phyloP scores from a whole-genome alignment of 1,139 yeast species.

The Candida tropicalis region DNA sequence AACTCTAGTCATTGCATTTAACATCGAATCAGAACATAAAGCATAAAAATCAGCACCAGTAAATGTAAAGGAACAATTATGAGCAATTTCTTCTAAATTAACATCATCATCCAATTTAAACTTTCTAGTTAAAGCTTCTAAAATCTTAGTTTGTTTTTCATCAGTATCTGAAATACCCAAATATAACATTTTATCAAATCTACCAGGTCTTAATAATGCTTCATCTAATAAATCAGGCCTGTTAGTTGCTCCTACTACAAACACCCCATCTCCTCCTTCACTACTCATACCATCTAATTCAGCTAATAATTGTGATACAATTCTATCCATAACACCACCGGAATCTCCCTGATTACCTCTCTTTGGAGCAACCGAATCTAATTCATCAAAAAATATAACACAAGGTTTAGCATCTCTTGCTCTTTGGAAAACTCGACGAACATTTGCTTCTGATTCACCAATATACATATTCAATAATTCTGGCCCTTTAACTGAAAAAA shows the following conservation, averaged over 20 bases:
- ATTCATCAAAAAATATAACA: conserved; percentile 94
- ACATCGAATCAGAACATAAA: conserved; percentile 89
- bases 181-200: conserved; percentile 93
- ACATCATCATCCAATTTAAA: conserved; percentile 66
- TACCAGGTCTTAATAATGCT: conserved; percentile 90
- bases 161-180: conserved; percentile 91
- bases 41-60: conserved; percentile 99
- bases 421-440: conserved; percentile 86
- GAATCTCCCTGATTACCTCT: conserved; percentile 98
- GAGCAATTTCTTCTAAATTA: conserved; percentile 62
- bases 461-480: conserved; percentile 95
- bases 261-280: conserved; percentile 80
- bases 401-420: conserved; percentile 98
- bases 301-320: conserved; percentile 90
- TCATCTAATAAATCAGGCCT: conserved; percentile 94
- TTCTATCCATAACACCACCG: conserved; percentile 98
- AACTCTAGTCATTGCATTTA: conserved; percentile 90
- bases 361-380: conserved; percentile 97
- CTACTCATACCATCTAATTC: conserved; percentile 94
- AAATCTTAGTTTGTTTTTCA: conserved; percentile 82
- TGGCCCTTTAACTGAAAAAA: conserved; percentile 95
- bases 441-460: conserved; percentile 98
- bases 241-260: conserved; percentile 96
- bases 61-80: conserved; percentile 78
- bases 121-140: conserved; percentile 87